Conservation (phyloP, 1,139 yeast genomes). For the Geotrichum histeridarum region DNA sequence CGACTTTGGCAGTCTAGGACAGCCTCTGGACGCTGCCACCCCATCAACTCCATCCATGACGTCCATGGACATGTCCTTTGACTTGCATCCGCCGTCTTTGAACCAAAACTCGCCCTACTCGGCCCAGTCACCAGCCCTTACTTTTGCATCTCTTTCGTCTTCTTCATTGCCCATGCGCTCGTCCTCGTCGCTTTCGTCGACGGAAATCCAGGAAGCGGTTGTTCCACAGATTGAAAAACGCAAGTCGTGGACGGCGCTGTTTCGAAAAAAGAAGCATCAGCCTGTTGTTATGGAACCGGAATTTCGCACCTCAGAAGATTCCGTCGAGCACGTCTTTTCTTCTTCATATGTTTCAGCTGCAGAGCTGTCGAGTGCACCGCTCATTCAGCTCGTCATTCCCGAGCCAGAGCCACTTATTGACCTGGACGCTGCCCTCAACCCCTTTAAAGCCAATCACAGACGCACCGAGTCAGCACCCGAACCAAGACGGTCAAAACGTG, state of each 20-base stretch:
- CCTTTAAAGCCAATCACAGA: slow-evolving; percentile 27
- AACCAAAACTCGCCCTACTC: slow-evolving; percentile 15
- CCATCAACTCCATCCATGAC: slow-evolving; percentile 4
- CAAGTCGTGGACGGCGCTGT: slow-evolving; percentile 28
- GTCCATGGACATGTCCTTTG: not conserved
- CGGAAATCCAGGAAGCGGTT: slow-evolving; percentile 1
- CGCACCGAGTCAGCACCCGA: slow-evolving; percentile 33
- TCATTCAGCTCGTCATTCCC: not conserved
- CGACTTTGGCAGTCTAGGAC: slow-evolving; percentile 17
- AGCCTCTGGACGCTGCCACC: not conserved
- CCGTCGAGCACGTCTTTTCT: slow-evolving; percentile 15
- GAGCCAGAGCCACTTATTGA: slow-evolving; percentile 28
- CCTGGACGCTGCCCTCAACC: slow-evolving; percentile 35
- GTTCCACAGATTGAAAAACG: slow-evolving; percentile 23
- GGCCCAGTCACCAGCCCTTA: slow-evolving; percentile 24
- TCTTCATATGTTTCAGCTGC: slow-evolving; percentile 21
- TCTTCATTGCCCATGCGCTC: slow-evolving; percentile 19
- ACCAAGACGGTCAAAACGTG: slow-evolving; percentile 14
- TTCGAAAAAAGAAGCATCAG: slow-evolving; percentile 1
- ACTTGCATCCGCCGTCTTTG: slow-evolving; percentile 1
- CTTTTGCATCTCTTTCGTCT: slow-evolving; percentile 24
- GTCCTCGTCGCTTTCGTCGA: slow-evolving; percentile 12
- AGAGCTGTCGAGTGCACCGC: slow-evolving; percentile 11
- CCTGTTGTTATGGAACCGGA: not conserved
- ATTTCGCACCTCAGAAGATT: slow-evolving; percentile 16